Percentiles rank a stretch among this genome's conserved stretches.
Evolutionary conservation across 2,329 filamentous ascomycete genomes (phyloP).

Genomic region (Ophiocordyceps australis): DNA sequence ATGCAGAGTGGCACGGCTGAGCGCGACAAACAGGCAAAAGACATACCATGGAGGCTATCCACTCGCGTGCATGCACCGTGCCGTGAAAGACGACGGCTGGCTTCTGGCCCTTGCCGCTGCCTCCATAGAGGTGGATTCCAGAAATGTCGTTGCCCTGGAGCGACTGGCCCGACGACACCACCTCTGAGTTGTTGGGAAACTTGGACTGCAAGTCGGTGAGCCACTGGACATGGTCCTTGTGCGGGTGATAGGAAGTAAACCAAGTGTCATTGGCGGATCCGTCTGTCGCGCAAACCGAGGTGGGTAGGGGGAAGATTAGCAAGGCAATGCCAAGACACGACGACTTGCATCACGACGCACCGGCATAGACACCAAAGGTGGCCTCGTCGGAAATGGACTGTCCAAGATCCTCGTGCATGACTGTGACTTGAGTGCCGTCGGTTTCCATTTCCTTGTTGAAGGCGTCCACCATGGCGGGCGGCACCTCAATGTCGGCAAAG

Average conservation of each 20-base stretch:
- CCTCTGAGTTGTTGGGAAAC: conserved; percentile 24
- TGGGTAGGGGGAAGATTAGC: too few species aligned
- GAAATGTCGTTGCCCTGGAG: conserved; percentile 34
- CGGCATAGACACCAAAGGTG: conserved; percentile 10
- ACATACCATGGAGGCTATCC: conserved; percentile 39
- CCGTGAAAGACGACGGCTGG: conserved; percentile 37
- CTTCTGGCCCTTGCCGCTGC: conserved; percentile 20
- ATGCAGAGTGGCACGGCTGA: too few species aligned
- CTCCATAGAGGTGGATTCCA: conserved; percentile 39
- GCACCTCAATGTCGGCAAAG: conserved; percentile 21
- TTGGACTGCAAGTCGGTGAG: conserved; percentile 22
- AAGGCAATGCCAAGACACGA: too few species aligned
- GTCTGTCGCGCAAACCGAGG: conserved; percentile 1
- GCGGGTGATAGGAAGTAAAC: conserved; percentile 35
- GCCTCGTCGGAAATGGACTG: conserved; percentile 17
- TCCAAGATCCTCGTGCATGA: conserved; percentile 21
- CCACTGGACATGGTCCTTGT: conserved; percentile 29
- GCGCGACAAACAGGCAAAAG: too few species aligned
- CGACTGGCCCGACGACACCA: conserved; percentile 29
- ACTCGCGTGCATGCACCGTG: conserved; percentile 41
- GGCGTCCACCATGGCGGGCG: conserved; percentile 12
- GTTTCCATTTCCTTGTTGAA: conserved; percentile 14
- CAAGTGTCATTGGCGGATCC: conserved; percentile 17
- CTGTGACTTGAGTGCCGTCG: conserved; percentile 11
- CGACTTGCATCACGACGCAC: conserved; percentile 9